Conservation (phyloP, 202 grass and related monocot genomes). For the Panicum virgatum region DNA sequence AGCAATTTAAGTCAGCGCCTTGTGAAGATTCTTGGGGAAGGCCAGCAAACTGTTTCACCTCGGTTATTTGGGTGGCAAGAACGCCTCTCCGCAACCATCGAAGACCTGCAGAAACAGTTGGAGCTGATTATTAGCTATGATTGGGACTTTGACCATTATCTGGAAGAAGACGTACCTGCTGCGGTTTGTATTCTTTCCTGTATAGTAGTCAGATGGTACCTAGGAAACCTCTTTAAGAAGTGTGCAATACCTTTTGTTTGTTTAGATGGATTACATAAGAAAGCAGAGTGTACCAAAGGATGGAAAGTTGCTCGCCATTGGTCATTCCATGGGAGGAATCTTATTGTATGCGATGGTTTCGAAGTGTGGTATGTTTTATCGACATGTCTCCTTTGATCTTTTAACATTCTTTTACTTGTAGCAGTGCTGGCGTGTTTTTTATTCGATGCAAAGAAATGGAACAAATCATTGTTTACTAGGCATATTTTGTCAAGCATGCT, state of each 20-base stretch:
- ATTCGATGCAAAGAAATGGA: neutral
- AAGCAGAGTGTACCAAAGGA: conserved; percentile 65
- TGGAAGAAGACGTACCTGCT: conserved; percentile 92
- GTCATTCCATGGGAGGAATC: conserved; percentile 97
- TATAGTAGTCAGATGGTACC: conserved; percentile 21
- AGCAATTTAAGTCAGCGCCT: conserved; percentile 77
- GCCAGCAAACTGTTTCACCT: conserved; percentile 79
- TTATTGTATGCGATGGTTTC: conserved; percentile 90
- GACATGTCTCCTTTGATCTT: conserved; percentile 4
- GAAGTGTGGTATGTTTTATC: conserved; percentile 72
- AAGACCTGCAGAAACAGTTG: conserved; percentile 91
- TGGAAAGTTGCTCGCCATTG: conserved; percentile 93
- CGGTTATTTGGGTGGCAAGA: conserved; percentile 79
- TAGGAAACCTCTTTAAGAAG: conserved; percentile 26
- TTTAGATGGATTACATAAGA: conserved; percentile 93
- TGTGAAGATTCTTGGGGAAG: conserved; percentile 84
- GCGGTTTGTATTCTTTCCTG: conserved; percentile 64
- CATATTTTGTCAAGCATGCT: neutral
- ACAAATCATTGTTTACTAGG: neutral
- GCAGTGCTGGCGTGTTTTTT: neutral
- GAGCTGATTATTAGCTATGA: conserved; percentile 83
- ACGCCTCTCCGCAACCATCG: conserved; percentile 68
- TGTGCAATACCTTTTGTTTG: conserved; percentile 16
- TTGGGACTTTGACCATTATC: conserved; percentile 98
- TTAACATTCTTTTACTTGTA: conserved; percentile 19